Conservation (phyloP, 768 basidiomycete species). For the Nidularia pulvinata region DNA sequence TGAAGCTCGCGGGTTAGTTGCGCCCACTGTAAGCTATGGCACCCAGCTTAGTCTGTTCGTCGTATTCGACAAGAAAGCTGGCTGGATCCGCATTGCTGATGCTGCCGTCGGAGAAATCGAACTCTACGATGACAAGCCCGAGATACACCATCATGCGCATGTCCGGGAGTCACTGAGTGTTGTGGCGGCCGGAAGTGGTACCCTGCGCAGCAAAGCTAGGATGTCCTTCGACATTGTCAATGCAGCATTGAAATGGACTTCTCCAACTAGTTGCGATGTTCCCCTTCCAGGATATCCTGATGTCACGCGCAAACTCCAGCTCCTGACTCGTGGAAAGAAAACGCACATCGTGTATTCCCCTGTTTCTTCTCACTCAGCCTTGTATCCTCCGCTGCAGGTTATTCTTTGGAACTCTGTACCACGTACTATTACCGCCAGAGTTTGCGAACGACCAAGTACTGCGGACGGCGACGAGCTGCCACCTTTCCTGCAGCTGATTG, state of each 20-base stretch:
- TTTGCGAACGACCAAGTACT: constrained; percentile 33
- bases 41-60: constrained; percentile 81
- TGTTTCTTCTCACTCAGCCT: constrained; percentile 49
- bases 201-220: constrained; percentile 23
- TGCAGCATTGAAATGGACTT: constrained; percentile 40
- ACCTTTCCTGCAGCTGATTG: constrained; percentile 67
- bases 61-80: constrained; percentile 86
- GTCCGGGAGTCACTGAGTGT: constrained; percentile 7
- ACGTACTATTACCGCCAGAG: constrained; percentile 49
- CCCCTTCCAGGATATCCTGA: constrained; percentile 30
- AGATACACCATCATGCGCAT: background rate
- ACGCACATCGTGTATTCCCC: constrained; percentile 73
- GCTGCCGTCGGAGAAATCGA: constrained; percentile 82
- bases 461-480: constrained; percentile 15
- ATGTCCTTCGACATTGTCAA: constrained; percentile 32
- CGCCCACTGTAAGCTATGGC: constrained; percentile 48
- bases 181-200: constrained; percentile 13
- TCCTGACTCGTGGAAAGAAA: constrained; percentile 69
- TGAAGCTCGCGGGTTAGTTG: constrained; percentile 21
- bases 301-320: constrained; percentile 44
- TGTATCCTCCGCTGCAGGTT: constrained; percentile 48
- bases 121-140: constrained; percentile 38
- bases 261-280: constrained; percentile 46
- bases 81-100: constrained; percentile 80
- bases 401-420: constrained; percentile 63